Conservation (phyloP, 2,329 filamentous ascomycete species). For the Cladosporium sp. region DNA sequence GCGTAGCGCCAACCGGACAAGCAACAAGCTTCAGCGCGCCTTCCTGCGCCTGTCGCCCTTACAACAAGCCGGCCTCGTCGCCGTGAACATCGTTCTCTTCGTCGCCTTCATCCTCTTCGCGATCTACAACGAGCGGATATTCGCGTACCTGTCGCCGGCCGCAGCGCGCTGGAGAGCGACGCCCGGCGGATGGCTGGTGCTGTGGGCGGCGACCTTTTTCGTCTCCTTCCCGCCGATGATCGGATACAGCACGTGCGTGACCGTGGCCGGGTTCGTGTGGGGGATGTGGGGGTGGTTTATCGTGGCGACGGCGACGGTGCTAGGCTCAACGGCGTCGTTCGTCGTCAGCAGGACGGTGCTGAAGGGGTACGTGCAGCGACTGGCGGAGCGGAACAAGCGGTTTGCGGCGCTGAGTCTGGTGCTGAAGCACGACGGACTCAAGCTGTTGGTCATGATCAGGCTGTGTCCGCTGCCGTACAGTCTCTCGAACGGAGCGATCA, state of each 20-base stretch:
- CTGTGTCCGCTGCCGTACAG: slow-evolving; percentile 91
- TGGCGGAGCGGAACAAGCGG: slow-evolving; percentile 75
- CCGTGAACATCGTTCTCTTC: slow-evolving; percentile 46
- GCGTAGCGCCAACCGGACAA: slow-evolving; percentile 28
- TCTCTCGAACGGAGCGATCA: slow-evolving; percentile 86
- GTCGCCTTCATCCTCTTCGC: slow-evolving; percentile 62
- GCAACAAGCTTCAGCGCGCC: slow-evolving; percentile 40
- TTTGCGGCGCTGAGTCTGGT: slow-evolving; percentile 86
- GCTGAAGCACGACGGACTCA: slow-evolving; percentile 81
- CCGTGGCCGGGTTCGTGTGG: slow-evolving; percentile 64
- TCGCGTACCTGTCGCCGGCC: slow-evolving; percentile 64
- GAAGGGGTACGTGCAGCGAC: slow-evolving; percentile 67
- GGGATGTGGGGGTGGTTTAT: slow-evolving; percentile 78
- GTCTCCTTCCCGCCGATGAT: slow-evolving; percentile 83
- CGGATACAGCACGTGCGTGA: slow-evolving; percentile 74
- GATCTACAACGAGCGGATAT: slow-evolving; percentile 73
- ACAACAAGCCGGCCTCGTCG: slow-evolving; percentile 55
- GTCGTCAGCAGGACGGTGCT: slow-evolving; percentile 73
- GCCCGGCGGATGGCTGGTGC: slow-evolving; percentile 63
- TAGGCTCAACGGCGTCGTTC: slow-evolving; percentile 74
- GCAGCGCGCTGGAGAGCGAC: slow-evolving; percentile 72
- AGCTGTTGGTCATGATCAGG: slow-evolving; percentile 83
- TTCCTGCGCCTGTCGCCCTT: slow-evolving; percentile 53
- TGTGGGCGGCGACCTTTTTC: slow-evolving; percentile 68
- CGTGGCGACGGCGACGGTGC: slow-evolving; percentile 68